Evolutionary conservation across 257 asterid species (phyloP).

Genomic region (Fraxinus pennsylvanica): DNA sequence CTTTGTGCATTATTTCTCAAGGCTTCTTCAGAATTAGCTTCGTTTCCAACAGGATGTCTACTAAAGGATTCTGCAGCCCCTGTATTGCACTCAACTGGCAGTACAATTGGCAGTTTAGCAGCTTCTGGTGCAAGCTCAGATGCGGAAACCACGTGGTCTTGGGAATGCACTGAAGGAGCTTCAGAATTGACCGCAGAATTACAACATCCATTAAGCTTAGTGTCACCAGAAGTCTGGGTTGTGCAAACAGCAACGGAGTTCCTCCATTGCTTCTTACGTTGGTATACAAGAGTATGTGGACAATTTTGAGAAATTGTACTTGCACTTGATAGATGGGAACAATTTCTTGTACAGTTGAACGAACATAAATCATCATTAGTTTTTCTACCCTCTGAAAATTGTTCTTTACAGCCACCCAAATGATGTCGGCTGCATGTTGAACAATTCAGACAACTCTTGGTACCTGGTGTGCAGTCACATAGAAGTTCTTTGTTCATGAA

Average conservation of each 20-base stretch:
- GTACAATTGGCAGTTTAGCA: slow-evolving; percentile 24
- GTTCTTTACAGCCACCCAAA: slow-evolving; percentile 29
- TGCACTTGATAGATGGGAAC: slow-evolving; percentile 36
- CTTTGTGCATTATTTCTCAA: slow-evolving; percentile 38
- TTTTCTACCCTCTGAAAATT: slow-evolving; percentile 23
- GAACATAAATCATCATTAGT: slow-evolving; percentile 24
- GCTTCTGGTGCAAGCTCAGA: slow-evolving; percentile 31
- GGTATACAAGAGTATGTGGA: slow-evolving; percentile 40
- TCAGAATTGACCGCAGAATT: slow-evolving; percentile 45
- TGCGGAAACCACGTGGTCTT: slow-evolving; percentile 32
- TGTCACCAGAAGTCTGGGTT: slow-evolving; percentile 26
- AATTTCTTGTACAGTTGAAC: slow-evolving; percentile 30
- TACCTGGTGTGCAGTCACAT: slow-evolving; percentile 35
- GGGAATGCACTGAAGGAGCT: slow-evolving; percentile 31
- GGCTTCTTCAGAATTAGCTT: slow-evolving; percentile 48
- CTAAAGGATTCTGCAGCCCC: slow-evolving; percentile 41
- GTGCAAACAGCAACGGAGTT: slow-evolving; percentile 30
- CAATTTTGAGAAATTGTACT: slow-evolving; percentile 38
- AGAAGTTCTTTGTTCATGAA: slow-evolving; percentile 30
- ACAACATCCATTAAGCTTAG: slow-evolving; percentile 32
- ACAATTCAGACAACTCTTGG: slow-evolving; percentile 29
- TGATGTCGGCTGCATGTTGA: slow-evolving; percentile 29
- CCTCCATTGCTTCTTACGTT: slow-evolving; percentile 35
- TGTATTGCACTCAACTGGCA: slow-evolving; percentile 31
- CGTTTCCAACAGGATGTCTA: slow-evolving; percentile 35